Evolutionary conservation across 495 filamentous ascomycete species (phyloP).

Genomic region (Annulohypoxylon nitens): DNA sequence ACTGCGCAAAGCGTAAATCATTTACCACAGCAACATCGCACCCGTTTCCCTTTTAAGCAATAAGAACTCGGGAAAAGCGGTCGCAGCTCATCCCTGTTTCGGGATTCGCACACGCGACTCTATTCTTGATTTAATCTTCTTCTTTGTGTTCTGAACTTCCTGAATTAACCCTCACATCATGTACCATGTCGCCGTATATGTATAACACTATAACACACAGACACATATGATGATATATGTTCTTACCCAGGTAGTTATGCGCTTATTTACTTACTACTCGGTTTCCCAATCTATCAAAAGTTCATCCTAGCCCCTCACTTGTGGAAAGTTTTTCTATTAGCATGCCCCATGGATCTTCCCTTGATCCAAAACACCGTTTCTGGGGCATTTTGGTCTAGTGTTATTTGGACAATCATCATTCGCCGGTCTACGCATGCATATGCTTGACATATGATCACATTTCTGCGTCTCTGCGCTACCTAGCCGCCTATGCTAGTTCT

Average conservation of each 20-base stretch:
- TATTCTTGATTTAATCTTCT: slow-evolving; percentile 24
- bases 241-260: background rate
- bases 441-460: slow-evolving; percentile 31
- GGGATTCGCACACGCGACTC: slow-evolving; percentile 36
- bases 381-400: slow-evolving; percentile 19
- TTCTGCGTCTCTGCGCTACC: slow-evolving; percentile 18
- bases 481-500: slow-evolving; percentile 18
- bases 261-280: background rate
- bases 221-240: slow-evolving; percentile 15
- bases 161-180: background rate
- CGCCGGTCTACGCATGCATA: slow-evolving; percentile 28
- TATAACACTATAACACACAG: background rate
- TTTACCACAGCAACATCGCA: slow-evolving; percentile 37
- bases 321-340: slow-evolving; percentile 17
- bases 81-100: slow-evolving; percentile 40
- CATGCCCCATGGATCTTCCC: slow-evolving; percentile 34
- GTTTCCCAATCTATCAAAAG: slow-evolving; percentile 1
- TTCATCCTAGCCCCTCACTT: slow-evolving; percentile 7
- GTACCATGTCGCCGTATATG: slow-evolving; percentile 11
- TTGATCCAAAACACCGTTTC: slow-evolving; percentile 27
- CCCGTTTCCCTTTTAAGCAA: slow-evolving; percentile 39
- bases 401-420: slow-evolving; percentile 31
- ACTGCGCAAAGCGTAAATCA: slow-evolving; percentile 19
- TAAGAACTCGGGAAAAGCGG: slow-evolving; percentile 35
- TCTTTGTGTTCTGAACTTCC: background rate